Percentiles rank a stretch among this genome's conserved stretches.
phyloP scores from a whole-genome alignment of 2,329 filamentous ascomycete genomes.

The Calonectria pseudoturangicola region DNA sequence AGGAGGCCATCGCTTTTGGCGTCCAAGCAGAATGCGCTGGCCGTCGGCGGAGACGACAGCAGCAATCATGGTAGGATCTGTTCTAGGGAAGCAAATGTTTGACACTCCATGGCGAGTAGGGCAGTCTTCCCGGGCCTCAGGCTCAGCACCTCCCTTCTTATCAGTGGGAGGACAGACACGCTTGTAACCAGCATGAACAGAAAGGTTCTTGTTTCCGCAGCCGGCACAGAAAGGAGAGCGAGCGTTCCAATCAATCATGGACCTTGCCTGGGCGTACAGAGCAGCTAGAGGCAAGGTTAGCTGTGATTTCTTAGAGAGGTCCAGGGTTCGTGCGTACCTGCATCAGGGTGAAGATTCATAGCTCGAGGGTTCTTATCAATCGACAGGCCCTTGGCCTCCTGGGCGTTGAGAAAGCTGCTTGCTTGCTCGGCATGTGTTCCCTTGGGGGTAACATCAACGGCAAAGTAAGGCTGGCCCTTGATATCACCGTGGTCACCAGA shows the following conservation, averaged over 20 bases:
- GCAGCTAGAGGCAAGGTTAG: constrained; percentile 75
- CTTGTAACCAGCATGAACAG: constrained; percentile 87
- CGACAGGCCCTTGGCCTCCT: constrained; percentile 73
- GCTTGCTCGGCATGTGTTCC: constrained; percentile 78
- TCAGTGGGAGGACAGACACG: constrained; percentile 85
- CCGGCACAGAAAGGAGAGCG: constrained; percentile 94
- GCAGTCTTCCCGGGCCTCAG: constrained; percentile 80
- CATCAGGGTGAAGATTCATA: constrained; percentile 75
- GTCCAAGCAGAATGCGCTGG: constrained; percentile 86
- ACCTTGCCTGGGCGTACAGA: constrained; percentile 91
- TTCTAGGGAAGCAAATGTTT: constrained; percentile 93
- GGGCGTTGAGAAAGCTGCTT: constrained; percentile 64
- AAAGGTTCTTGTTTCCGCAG: constrained; percentile 89
- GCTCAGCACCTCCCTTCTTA: constrained; percentile 65
- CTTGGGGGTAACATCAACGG: constrained; percentile 88
- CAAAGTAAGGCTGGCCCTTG: constrained; percentile 89
- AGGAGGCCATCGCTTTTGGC: constrained; percentile 87
- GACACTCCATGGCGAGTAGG: constrained; percentile 89
- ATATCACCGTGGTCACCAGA: constrained; percentile 78
- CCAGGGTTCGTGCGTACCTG: constrained; percentile 68
- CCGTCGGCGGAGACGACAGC: constrained; percentile 90
- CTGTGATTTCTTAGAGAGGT: constrained; percentile 32
- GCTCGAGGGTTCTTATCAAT: constrained; percentile 81
- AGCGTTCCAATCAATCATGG: constrained; percentile 94
- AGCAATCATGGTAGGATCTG: constrained; percentile 96